A percentile compares a stretch with the other conserved stretches of the same genome.
phyloP scores from a whole-genome alignment of 73 alveolate genomes.

The Vitrella brassicaformis region DNA sequence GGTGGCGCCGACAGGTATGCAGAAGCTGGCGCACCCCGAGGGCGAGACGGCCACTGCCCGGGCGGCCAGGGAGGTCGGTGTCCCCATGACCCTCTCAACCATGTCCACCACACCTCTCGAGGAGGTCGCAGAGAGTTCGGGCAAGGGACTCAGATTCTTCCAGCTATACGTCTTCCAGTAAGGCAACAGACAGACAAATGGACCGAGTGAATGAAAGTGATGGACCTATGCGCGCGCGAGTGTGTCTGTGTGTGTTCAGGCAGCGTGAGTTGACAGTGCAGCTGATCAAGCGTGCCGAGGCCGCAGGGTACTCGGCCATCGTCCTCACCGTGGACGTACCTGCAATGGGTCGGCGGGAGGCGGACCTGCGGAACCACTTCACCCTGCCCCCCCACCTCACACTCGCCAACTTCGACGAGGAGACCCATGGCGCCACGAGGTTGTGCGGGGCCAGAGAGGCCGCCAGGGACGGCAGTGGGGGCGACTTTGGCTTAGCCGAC shows the following conservation, averaged over 20 bases:
- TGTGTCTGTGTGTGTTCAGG: too few relatives aligned
- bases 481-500: too few relatives aligned
- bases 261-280: too few relatives aligned
- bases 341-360: conserved; percentile 50
- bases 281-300: too few relatives aligned
- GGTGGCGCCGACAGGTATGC: neutral
- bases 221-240: too few relatives aligned
- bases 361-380: conserved; percentile 46
- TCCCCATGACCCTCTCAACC: neutral
- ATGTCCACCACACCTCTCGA: neutral
- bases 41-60: neutral
- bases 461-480: too few relatives aligned
- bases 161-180: too few relatives aligned
- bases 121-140: neutral
- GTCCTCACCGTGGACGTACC: conserved; percentile 49
- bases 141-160: too few relatives aligned
- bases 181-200: too few relatives aligned
- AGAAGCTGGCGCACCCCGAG: neutral
- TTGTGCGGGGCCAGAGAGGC: too few relatives aligned
- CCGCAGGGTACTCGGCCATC: too few relatives aligned
- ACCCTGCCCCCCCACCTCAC: conserved; percentile 8
- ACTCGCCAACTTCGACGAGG: neutral
- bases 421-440: conserved; percentile 2
- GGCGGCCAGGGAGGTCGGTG: neutral
- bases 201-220: too few relatives aligned